Conservation (phyloP, 1,284 basidiomycete genomes). For the Boletus sp. region DNA sequence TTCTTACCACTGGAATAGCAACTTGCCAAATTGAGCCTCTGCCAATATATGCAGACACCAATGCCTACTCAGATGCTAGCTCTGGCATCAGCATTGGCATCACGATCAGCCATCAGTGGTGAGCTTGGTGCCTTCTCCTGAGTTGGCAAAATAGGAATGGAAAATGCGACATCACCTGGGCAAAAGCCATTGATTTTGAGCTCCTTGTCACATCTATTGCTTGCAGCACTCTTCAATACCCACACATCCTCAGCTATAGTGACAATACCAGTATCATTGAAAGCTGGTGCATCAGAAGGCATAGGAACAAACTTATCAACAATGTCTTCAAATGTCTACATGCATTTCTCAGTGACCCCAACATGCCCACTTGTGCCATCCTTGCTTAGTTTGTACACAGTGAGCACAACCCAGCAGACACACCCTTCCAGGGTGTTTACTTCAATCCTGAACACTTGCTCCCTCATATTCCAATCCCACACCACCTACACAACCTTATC, state of each 20-base stretch:
- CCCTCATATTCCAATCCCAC: constrained; percentile 23
- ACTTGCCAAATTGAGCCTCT: background rate
- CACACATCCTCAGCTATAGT: constrained; percentile 32
- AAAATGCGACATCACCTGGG: constrained; percentile 21
- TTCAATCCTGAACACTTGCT: constrained; percentile 14
- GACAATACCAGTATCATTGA: constrained; percentile 46
- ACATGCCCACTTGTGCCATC: too few relatives aligned
- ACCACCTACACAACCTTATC: constrained; percentile 10
- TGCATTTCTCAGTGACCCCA: background rate
- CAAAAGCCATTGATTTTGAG: constrained; percentile 12
- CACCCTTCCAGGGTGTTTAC: constrained; percentile 23
- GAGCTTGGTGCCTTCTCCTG: constrained; percentile 7
- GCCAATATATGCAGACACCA: accelerated
- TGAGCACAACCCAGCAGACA: constrained; percentile 28
- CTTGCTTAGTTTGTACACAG: constrained; percentile 34
- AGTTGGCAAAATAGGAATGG: background rate
- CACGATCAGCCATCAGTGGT: background rate
- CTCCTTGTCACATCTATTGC: constrained; percentile 35
- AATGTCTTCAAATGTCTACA: constrained; percentile 32
- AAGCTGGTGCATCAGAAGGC: constrained; percentile 43
- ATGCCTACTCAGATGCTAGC: constrained; percentile 8
- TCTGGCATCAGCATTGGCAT: background rate
- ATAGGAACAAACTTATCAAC: constrained; percentile 36
- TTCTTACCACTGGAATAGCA: background rate
- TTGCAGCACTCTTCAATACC: accelerated